phyloP scores from a whole-genome alignment of 1,284 basidiomycete species.

The Naganishia cerealis region DNA sequence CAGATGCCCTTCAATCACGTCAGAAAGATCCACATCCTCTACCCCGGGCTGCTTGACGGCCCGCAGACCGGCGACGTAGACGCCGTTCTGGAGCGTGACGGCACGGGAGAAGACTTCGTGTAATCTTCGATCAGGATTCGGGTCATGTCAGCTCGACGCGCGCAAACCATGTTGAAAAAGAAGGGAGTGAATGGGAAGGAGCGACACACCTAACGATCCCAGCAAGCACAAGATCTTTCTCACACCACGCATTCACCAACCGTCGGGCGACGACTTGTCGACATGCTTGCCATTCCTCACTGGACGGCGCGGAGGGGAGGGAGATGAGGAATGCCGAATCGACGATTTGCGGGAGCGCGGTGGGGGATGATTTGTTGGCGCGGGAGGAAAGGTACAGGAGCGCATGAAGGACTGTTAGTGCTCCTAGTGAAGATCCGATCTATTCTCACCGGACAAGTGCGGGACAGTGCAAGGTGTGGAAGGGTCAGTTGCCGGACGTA shows the following conservation, averaged over 20 bases:
- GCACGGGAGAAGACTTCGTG: conserved; percentile 57
- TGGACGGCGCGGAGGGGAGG: conserved; percentile 56
- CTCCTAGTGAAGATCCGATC: conserved; percentile 61
- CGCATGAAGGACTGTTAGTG: conserved; percentile 58
- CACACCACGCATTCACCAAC: conserved; percentile 58
- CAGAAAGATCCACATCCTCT: conserved; percentile 54
- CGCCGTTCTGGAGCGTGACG: conserved; percentile 48
- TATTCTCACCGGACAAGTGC: conserved; percentile 32
- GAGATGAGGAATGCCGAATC: conserved; percentile 59
- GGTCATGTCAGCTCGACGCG: background rate
- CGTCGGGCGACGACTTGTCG: conserved; percentile 56
- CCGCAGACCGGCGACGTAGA: conserved; percentile 53
- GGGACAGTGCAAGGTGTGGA: background rate
- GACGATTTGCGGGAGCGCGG: conserved; percentile 54
- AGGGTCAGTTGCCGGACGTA: too few relatives aligned
- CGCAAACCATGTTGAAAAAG: too few relatives aligned
- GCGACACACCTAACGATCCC: conserved; percentile 54
- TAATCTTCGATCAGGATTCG: conserved; percentile 44
- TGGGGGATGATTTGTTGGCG: conserved; percentile 36
- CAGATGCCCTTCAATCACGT: conserved; percentile 52
- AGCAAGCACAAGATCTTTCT: conserved; percentile 58
- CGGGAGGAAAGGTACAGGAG: conserved; percentile 57
- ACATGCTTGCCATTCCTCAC: conserved; percentile 55
- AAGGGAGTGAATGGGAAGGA: background rate
- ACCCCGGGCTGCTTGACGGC: conserved; percentile 53